phyloP scores from a whole-genome alignment of 2,329 filamentous ascomycete genomes.

The Exophiala dermatitidis region DNA sequence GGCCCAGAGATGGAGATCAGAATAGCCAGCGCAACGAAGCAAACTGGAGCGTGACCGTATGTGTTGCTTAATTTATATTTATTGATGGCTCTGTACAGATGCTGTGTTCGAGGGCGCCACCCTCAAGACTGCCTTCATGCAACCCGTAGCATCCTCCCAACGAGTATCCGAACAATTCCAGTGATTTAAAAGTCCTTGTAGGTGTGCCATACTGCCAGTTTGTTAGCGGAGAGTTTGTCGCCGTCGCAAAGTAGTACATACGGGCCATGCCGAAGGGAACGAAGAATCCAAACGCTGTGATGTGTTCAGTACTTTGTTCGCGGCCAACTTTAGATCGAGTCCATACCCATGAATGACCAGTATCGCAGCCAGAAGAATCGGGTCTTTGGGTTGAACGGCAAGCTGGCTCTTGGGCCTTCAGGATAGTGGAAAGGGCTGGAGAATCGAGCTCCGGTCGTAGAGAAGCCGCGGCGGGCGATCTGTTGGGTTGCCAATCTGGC shows the following conservation, averaged over 20 bases:
- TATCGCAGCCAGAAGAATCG: constrained; percentile 76
- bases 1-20: not conserved
- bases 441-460: constrained; percentile 63
- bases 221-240: constrained; percentile 25
- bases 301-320: constrained; percentile 8
- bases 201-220: constrained; percentile 55
- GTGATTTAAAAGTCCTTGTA: constrained; percentile 48
- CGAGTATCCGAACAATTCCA: not conserved
- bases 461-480: constrained; percentile 87
- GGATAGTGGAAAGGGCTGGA: constrained; percentile 98
- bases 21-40: not conserved
- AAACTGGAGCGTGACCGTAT: not conserved
- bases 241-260: constrained; percentile 37
- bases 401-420: constrained; percentile 87
- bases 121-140: constrained; percentile 7
- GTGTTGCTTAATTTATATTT: constrained; percentile 8
- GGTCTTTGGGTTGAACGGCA: constrained; percentile 93
- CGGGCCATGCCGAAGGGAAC: constrained; percentile 57
- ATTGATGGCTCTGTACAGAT: constrained; percentile 21
- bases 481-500: constrained; percentile 56
- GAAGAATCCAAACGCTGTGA: constrained; percentile 50
- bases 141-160: constrained; percentile 1
- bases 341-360: constrained; percentile 69
- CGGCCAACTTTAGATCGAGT: constrained; percentile 5
- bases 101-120: constrained; percentile 11